These are phyloP conservation scores for Mycothermus thermophilus DNA, from an alignment of 495 filamentous ascomycete genomes.

Conservation along the genomic window DNA sequence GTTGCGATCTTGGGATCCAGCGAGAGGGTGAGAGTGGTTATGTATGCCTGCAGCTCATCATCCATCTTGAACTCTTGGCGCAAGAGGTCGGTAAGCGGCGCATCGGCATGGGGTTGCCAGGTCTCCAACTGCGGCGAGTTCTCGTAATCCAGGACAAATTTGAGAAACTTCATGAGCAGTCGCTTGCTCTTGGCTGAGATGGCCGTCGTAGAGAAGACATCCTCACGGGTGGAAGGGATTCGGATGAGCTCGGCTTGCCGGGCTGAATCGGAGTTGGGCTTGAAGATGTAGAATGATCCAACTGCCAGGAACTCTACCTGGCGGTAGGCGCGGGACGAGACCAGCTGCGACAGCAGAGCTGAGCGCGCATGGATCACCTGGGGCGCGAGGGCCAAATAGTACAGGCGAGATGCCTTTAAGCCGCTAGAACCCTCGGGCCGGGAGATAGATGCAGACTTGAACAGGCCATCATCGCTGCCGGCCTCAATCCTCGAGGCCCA, in stretches of 20 bases:
- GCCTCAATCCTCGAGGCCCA: conserved; percentile 45
- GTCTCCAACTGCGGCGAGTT: conserved; percentile 34
- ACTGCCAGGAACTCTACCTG: conserved; percentile 90
- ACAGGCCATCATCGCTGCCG: conserved; percentile 4
- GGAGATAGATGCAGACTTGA: conserved; percentile 15
- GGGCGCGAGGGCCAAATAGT: conserved; percentile 73
- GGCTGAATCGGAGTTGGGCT: conserved; percentile 13
- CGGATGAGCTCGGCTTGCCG: conserved; percentile 34
- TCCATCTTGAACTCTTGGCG: conserved; percentile 60
- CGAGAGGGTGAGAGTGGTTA: conserved; percentile 70
- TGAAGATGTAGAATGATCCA: conserved; percentile 81
- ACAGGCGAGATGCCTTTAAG: conserved; percentile 56
- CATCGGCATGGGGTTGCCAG: conserved; percentile 22
- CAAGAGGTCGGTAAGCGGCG: conserved; percentile 51
- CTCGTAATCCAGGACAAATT: conserved; percentile 54
- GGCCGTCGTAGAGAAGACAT: conserved; percentile 60
- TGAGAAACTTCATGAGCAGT: conserved; percentile 75
- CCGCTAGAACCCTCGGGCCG: conserved; percentile 19
- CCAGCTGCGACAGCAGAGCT: conserved; percentile 55
- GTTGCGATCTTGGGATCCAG: conserved; percentile 42
- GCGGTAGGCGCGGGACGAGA: conserved; percentile 74
- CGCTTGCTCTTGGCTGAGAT: conserved; percentile 68
- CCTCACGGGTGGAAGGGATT: conserved; percentile 75
- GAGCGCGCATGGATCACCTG: conserved; percentile 79
- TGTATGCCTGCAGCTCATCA: conserved; percentile 47